A percentile compares a stretch with the other conserved stretches of the same genome.
phyloP scores from a whole-genome alignment of 306 rosid species.

The Datisca glomerata region DNA sequence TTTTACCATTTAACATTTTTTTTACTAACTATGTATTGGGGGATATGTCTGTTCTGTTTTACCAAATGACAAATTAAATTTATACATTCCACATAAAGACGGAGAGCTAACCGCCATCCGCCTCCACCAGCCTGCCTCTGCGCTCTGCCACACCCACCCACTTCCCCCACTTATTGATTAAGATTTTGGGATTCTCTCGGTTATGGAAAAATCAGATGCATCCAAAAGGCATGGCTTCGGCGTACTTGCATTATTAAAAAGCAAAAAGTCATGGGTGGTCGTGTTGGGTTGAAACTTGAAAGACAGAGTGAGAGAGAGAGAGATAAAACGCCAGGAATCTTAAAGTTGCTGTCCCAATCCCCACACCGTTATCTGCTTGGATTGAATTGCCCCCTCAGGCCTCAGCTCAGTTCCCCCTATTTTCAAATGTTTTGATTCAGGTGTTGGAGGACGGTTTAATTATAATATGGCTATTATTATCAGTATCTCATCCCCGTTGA shows the following conservation, averaged over 20 bases:
- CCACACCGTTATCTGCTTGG: slow-evolving; percentile 75
- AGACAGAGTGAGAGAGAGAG: slow-evolving; percentile 13
- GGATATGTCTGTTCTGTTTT: too few species aligned
- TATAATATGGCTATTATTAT: too few species aligned
- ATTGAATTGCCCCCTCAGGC: too few species aligned
- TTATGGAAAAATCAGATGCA: slow-evolving; percentile 29
- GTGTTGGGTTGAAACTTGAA: slow-evolving; percentile 33
- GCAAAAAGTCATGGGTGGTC: slow-evolving; percentile 41
- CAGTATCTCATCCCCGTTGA: too few species aligned
- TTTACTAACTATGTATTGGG: too few species aligned
- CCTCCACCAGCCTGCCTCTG: slow-evolving; percentile 16
- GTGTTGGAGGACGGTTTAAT: too few species aligned
- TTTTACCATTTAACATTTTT: neutral
- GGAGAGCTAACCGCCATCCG: slow-evolving; percentile 39
- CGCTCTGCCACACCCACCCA: slow-evolving; percentile 15
- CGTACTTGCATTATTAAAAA: slow-evolving; percentile 24
- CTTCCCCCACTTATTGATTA: neutral
- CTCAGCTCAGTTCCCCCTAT: slow-evolving; percentile 3
- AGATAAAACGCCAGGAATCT: slow-evolving; percentile 33
- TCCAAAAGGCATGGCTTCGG: slow-evolving; percentile 48
- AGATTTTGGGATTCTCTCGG: slow-evolving; percentile 13
- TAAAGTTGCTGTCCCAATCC: slow-evolving; percentile 61
- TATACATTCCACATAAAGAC: slow-evolving; percentile 38
- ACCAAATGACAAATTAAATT: slow-evolving; percentile 14
- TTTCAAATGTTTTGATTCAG: too few species aligned